Evolutionary conservation across 2,329 filamentous ascomycete species (phyloP), one percentile per base, ranked within the genome.

Genomic region (Cucurbitaria berberidis): DNA sequence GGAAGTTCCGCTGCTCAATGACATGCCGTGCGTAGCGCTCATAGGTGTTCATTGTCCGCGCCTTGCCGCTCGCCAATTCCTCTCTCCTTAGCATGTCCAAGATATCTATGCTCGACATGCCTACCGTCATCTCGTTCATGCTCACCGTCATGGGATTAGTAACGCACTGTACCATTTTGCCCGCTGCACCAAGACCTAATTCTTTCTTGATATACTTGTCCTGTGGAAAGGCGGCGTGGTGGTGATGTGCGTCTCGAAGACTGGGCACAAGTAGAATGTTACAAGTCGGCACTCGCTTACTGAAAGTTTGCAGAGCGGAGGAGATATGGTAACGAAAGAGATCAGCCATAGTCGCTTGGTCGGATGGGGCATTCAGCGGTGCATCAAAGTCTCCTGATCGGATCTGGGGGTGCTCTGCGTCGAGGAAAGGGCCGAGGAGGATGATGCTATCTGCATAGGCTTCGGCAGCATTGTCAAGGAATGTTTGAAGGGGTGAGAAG

Each of bases 91-190:
- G 78, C 75, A 97, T 91, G 58, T 86, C 92, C 1, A 99, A 81
- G 3, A 91, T 79, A 70, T 99, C 95, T 67, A 96, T 89, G 0
- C 87, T 89, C 22, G 89, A 92, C 63, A 97, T 83, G 4, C 90
- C 92, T 22, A 97, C 77, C 1, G 93, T 83, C 38, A 88, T 84
- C 75, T 98, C 95, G 75, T 99, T 99, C 60, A 98, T 81, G 5
- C 86, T 90, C 3, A 98, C 76, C 8, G 90, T 91, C 81, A 96
- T 93, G 0, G 95, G 95, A 70, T 98, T 98, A 2, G 92, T 91
- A 15, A 97, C 85, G 63, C 96, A 84, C 49, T 85, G 86, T 10
- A 84, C 89, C 51, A 88, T 82, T 71, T 91, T 93, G 10, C 64
- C 66, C 13, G 67, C 66, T 1, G 62, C 57, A 2, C 89, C 89